These are phyloP conservation scores for Podila horticola DNA, from an alignment of 192 early-diverging fungal genomes.

Conservation along the genomic window DNA sequence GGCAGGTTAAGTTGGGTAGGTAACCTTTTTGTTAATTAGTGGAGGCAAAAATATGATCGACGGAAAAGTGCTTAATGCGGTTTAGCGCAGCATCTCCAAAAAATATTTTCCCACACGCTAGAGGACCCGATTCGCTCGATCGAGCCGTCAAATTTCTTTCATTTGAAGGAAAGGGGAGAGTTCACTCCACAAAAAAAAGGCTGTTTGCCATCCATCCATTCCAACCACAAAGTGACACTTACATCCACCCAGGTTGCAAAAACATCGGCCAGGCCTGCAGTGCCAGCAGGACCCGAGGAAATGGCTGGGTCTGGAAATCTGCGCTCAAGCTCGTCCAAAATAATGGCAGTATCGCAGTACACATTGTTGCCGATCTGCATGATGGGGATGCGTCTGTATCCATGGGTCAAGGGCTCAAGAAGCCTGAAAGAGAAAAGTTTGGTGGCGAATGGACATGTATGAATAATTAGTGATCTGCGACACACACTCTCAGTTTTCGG, in stretches of 20 bases:
- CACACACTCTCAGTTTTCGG: too few relatives aligned
- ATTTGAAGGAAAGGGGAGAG: too few relatives aligned
- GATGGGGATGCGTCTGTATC: slow-evolving; percentile 59
- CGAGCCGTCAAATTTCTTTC: neutral
- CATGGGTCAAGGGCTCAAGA: slow-evolving; percentile 48
- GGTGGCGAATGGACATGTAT: too few relatives aligned
- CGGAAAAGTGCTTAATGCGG: neutral
- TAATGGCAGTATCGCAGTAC: slow-evolving; percentile 52
- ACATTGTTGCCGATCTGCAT: slow-evolving; percentile 59
- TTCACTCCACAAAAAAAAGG: too few relatives aligned
- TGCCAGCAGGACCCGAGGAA: neutral
- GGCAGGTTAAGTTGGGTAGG: too few relatives aligned
- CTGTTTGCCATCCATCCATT: too few relatives aligned
- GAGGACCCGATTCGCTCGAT: slow-evolving; percentile 30
- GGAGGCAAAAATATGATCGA: neutral
- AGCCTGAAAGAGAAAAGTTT: slow-evolving; percentile 10
- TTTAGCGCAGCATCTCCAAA: neutral
- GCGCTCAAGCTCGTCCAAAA: slow-evolving; percentile 50
- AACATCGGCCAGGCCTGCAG: slow-evolving; percentile 11
- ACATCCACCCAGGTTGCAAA: slow-evolving; percentile 47
- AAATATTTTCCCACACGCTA: neutral
- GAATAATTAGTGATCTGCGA: too few relatives aligned
- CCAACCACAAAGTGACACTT: neutral
- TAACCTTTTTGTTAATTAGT: too few relatives aligned
- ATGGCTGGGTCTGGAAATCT: slow-evolving; percentile 19